These are phyloP conservation scores for Nitzschia palea DNA, from an alignment of 108 stramenopile species.

Conservation along the genomic window DNA sequence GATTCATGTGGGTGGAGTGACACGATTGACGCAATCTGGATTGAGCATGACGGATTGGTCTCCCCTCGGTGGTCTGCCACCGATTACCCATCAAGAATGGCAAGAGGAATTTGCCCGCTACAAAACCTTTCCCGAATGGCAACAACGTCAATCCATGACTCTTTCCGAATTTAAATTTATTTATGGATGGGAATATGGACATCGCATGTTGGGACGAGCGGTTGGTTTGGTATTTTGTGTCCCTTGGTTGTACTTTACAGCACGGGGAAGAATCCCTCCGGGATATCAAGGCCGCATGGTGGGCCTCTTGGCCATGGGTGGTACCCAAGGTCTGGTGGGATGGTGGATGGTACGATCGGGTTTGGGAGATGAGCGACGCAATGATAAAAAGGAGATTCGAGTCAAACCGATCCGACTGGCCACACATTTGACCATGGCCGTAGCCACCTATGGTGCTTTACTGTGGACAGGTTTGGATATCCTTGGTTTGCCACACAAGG, in stretches of 20 bases:
- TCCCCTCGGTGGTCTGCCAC: slow-evolving; percentile 85
- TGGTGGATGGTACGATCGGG: slow-evolving; percentile 99
- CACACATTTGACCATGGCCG: slow-evolving; percentile 94
- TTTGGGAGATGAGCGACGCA: slow-evolving; percentile 88
- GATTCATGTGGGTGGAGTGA: slow-evolving; percentile 98
- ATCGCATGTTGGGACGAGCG: slow-evolving; percentile 95
- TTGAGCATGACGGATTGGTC: slow-evolving; percentile 98
- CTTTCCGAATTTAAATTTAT: slow-evolving; percentile 98
- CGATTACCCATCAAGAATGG: slow-evolving; percentile 88
- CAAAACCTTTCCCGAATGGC: slow-evolving; percentile 96
- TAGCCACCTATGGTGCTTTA: slow-evolving; percentile 90
- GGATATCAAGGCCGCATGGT: slow-evolving; percentile 85
- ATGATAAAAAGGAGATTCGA: slow-evolving; percentile 88
- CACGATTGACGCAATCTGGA: slow-evolving; percentile 95
- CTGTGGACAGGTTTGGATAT: slow-evolving; percentile 94
- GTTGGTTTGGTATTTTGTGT: slow-evolving; percentile 89
- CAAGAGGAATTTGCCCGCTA: slow-evolving; percentile 93
- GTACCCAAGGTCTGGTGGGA: slow-evolving; percentile 97
- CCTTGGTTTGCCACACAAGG: slow-evolving; percentile 57
- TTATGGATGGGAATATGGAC: slow-evolving; percentile 98
- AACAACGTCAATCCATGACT: slow-evolving; percentile 92
- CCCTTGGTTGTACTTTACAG: slow-evolving; percentile 89
- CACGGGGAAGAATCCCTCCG: slow-evolving; percentile 67
- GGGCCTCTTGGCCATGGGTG: slow-evolving; percentile 92
- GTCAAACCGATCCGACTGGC: slow-evolving; percentile 96